Base-by-base conservation (phyloP, 768 basidiomycete species). In the Pisolithus albus region DNA sequence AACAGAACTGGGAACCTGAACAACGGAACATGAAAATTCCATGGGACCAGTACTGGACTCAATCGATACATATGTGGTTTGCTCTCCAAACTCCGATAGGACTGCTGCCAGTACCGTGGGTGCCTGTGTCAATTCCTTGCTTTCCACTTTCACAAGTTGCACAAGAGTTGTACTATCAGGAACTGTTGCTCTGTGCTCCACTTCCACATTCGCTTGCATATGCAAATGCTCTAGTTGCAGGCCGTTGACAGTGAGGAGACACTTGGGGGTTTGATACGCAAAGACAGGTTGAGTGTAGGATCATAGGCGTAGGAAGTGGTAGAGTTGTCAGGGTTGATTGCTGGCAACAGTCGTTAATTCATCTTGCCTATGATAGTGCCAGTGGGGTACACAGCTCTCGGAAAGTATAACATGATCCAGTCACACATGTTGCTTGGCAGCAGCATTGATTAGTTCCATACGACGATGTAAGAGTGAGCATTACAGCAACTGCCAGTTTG, bases 361-460 rank as follows among this genome's bases (percentile, higher is more conserved):
- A 40, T 4, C 13, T 28, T 23, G 16, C 7, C 36, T 15, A 9
- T 26, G 8, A 30, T n/a, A n/a, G n/a, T n/a, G n/a, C n/a, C 24
- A 21, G 6, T 42, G 16, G 18, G 34, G 23, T 26, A 66, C 75
- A 45, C 30, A 88, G 89, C 81, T 69, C 85, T 75, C 3, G 93
- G 91, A 23, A 92, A 78, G 63, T 93, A 96, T 16, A 94, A 66
- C 16, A 92, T 88, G 19, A 94, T 76, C 88, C 90, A 93, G 24
- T 78, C 77, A 18, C 79, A 75, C 2, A 75, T 66, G 9, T 76
- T 0, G 85, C 77, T 64, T 96, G 92, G 39, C 15, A 41, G 21
- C 39, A 23, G 18, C 6, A 23, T 34, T 11, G 34, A 34, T 34
- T 34, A 34, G 34, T 34, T 34, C 13, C 34, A 34, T 34, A 34